Conservation (phyloP, 2,329 filamentous ascomycete genomes). For the Pseudohalonectria lignicola region DNA sequence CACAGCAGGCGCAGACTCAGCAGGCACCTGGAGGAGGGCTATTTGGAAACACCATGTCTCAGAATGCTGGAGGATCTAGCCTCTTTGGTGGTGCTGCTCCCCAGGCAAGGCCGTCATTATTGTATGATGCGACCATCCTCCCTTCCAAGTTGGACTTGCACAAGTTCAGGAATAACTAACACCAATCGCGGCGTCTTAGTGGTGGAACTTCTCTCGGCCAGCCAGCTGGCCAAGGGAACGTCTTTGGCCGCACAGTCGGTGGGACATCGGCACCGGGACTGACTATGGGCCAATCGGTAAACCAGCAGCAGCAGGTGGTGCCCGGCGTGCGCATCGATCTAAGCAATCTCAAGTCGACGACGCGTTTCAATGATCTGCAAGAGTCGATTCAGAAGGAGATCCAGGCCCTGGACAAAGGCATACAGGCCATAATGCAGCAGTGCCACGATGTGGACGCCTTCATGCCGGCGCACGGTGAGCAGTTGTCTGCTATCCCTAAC, state of each 20-base stretch:
- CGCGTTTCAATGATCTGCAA: conserved; percentile 82
- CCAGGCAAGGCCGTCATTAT: too few relatives aligned
- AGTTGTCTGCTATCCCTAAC: conserved; percentile 23
- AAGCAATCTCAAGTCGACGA: conserved; percentile 71
- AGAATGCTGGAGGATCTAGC: too few relatives aligned
- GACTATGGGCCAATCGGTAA: conserved; percentile 9
- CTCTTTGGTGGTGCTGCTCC: too few relatives aligned
- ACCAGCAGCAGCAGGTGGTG: conserved; percentile 41
- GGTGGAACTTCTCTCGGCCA: too few relatives aligned
- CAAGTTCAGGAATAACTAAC: too few relatives aligned
- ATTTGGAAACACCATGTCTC: conserved; percentile 6
- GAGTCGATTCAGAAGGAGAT: conserved; percentile 73
- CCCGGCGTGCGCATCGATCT: conserved; percentile 71
- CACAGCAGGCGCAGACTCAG: not conserved
- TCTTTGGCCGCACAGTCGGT: conserved; percentile 18
- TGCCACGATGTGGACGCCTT: conserved; percentile 66
- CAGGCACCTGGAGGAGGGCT: conserved; percentile 1
- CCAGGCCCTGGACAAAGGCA: conserved; percentile 65
- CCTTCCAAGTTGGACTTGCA: too few relatives aligned
- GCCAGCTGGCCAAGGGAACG: conserved; percentile 19
- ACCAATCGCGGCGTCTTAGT: too few relatives aligned
- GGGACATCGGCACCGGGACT: conserved; percentile 5
- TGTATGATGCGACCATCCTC: too few relatives aligned
- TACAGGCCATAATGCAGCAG: conserved; percentile 68
- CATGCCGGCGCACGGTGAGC: conserved; percentile 40